Conservation (phyloP, 345 rosid species). For the Geranium brycei region DNA sequence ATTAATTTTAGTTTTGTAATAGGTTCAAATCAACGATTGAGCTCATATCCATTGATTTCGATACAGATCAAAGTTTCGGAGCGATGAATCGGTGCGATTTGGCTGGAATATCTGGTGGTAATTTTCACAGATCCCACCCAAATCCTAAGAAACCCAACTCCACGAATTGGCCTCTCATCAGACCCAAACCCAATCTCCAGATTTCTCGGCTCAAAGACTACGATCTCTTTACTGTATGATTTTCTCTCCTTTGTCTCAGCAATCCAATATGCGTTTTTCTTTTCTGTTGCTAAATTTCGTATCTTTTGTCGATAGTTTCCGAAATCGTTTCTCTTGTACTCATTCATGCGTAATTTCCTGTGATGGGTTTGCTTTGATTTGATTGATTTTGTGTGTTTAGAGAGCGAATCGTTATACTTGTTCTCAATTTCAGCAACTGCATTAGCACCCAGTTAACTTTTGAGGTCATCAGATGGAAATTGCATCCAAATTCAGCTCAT, state of each 20-base stretch:
- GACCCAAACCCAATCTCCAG: slow-evolving; percentile 39
- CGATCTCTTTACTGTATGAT: slow-evolving; percentile 64
- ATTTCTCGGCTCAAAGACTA: slow-evolving; percentile 36
- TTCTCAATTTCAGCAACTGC: neutral
- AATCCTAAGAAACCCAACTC: slow-evolving; percentile 10
- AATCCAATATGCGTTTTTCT: neutral
- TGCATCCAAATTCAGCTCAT: neutral
- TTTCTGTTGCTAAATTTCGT: neutral
- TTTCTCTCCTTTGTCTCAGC: neutral
- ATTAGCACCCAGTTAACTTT: neutral
- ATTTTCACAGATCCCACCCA: too few relatives aligned
- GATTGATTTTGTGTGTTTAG: neutral
- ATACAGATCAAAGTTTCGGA: too few relatives aligned
- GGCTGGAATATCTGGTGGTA: too few relatives aligned
- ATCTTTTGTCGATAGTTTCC: neutral
- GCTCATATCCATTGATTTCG: too few relatives aligned
- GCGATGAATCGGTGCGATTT: too few relatives aligned
- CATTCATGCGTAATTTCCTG: neutral
- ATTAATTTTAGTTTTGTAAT: too few relatives aligned
- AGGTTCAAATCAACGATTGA: too few relatives aligned
- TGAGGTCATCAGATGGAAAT: neutral
- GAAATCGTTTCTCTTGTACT: neutral
- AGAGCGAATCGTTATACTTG: neutral
- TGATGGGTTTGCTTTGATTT: neutral
- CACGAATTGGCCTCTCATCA: slow-evolving; percentile 49